Evolutionary conservation across 208 protist species (phyloP).

Genomic region (Endotrypanum monterogeii): DNA sequence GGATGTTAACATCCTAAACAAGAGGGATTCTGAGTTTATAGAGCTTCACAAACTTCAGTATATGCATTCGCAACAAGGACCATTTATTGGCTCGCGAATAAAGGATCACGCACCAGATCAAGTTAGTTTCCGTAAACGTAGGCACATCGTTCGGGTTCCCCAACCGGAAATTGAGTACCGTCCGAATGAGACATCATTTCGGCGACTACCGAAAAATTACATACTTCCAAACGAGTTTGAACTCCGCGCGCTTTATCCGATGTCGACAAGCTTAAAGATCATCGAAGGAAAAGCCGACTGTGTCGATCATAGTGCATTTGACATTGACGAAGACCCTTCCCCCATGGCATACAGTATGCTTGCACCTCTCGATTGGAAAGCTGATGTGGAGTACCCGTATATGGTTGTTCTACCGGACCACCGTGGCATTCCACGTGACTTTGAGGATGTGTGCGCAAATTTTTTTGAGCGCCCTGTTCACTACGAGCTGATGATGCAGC

Average conservation of each 20-base stretch:
- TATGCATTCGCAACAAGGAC: slow-evolving; percentile 81
- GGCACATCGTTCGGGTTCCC: slow-evolving; percentile 69
- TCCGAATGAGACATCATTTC: slow-evolving; percentile 83
- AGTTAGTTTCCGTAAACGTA: slow-evolving; percentile 55
- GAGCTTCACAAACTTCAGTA: slow-evolving; percentile 77
- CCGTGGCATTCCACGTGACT: slow-evolving; percentile 72
- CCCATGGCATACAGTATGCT: slow-evolving; percentile 83
- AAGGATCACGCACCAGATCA: slow-evolving; percentile 49
- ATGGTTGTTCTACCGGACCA: slow-evolving; percentile 85
- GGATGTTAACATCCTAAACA: slow-evolving; percentile 47
- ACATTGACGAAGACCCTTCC: slow-evolving; percentile 62
- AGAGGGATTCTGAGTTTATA: slow-evolving; percentile 45
- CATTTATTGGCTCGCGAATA: slow-evolving; percentile 70
- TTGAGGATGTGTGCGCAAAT: slow-evolving; percentile 88
- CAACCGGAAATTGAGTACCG: slow-evolving; percentile 69
- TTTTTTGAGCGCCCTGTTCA: slow-evolving; percentile 84
- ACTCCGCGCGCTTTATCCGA: slow-evolving; percentile 76
- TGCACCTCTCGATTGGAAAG: slow-evolving; percentile 60
- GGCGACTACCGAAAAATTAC: slow-evolving; percentile 71
- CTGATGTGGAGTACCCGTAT: slow-evolving; percentile 68
- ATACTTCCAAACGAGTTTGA: slow-evolving; percentile 83
- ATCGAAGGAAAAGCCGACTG: slow-evolving; percentile 79
- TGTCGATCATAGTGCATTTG: slow-evolving; percentile 75
- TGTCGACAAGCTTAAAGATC: slow-evolving; percentile 67
- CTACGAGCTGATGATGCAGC: slow-evolving; percentile 65